Percentiles rank a stretch among this genome's conserved stretches.
phyloP scores from a whole-genome alignment of 805 yeast genomes.

The Starmerella tilneyi region DNA sequence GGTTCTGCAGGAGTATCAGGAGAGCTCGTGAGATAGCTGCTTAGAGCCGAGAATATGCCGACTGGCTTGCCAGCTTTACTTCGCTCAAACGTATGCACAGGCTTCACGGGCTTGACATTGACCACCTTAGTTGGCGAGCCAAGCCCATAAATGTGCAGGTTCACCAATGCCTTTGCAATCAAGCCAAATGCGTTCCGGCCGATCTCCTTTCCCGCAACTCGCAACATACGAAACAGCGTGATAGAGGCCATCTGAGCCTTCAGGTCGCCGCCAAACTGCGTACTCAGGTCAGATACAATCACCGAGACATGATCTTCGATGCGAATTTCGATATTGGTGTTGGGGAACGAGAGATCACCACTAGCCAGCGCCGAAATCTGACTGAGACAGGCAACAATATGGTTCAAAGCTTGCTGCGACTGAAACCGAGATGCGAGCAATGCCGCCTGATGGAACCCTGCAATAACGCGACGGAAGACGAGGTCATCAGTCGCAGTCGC shows the following conservation, averaged over 20 bases:
- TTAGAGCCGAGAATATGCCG: conserved; percentile 80
- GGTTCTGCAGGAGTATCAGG: conserved; percentile 86
- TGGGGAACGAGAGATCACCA: conserved; percentile 29
- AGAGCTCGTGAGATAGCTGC: conserved; percentile 81
- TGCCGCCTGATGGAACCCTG: conserved; percentile 79
- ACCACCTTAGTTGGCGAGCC: conserved; percentile 30
- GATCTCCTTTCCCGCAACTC: conserved; percentile 42
- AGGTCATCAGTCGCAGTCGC: conserved; percentile 86
- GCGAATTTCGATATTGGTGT: conserved; percentile 30
- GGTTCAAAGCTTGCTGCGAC: conserved; percentile 49
- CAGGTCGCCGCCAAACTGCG: conserved; percentile 78
- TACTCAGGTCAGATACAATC: conserved; percentile 71
- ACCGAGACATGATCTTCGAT: conserved; percentile 43
- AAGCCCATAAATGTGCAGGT: conserved; percentile 62
- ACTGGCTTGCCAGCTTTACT: conserved; percentile 56
- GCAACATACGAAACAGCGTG: conserved; percentile 67
- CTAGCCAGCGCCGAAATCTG: conserved; percentile 57
- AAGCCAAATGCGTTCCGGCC: conserved; percentile 49
- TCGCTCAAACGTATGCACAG: conserved; percentile 53
- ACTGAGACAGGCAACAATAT: conserved; percentile 54
- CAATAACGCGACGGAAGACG: conserved; percentile 72
- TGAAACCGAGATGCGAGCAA: conserved; percentile 59
- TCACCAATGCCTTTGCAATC: conserved; percentile 49
- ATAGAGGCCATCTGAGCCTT: conserved; percentile 86
- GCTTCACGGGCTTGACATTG: conserved; percentile 43